Percentiles rank a stretch among this genome's conserved stretches.
phyloP scores from a whole-genome alignment of 2,329 filamentous ascomycete genomes.

The Aspergillus jensenii region DNA sequence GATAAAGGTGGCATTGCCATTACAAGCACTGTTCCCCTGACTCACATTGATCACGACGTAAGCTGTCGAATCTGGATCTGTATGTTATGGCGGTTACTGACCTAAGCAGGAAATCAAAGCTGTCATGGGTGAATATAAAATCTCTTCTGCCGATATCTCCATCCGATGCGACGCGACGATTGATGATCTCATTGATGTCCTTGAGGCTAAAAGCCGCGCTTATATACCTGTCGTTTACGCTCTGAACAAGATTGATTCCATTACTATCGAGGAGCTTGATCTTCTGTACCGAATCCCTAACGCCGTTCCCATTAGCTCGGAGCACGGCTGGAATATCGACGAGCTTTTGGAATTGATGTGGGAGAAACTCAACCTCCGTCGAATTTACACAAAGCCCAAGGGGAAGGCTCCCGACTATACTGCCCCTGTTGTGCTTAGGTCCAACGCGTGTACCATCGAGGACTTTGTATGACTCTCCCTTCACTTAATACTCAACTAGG shows the following conservation, averaged over 20 bases:
- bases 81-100: conserved; percentile 12
- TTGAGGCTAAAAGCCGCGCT: conserved; percentile 90
- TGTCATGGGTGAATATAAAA: conserved; percentile 95
- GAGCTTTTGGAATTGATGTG: conserved; percentile 98
- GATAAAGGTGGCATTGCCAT: conserved; percentile 97
- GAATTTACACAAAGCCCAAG: conserved; percentile 98
- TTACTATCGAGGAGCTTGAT: conserved; percentile 96
- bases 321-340: conserved; percentile 97
- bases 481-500: not conserved
- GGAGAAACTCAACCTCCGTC: conserved; percentile 88
- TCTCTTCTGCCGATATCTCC: conserved; percentile 93
- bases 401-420: conserved; percentile 91
- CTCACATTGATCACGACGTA: conserved; percentile 84
- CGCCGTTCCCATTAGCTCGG: conserved; percentile 93
- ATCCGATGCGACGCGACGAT: conserved; percentile 97
- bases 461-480: conserved; percentile 73
- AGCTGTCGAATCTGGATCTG: conserved; percentile 12
- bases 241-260: conserved; percentile 97
- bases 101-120: conserved; percentile 79
- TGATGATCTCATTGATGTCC: conserved; percentile 92
- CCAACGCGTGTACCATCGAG: conserved; percentile 82
- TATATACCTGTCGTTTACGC: conserved; percentile 99
- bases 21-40: conserved; percentile 88
- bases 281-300: conserved; percentile 95
- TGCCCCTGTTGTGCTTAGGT: conserved; percentile 82